Conservation (phyloP, 176 grass and related monocot genomes). For the Eremochloa ophiuroides region DNA sequence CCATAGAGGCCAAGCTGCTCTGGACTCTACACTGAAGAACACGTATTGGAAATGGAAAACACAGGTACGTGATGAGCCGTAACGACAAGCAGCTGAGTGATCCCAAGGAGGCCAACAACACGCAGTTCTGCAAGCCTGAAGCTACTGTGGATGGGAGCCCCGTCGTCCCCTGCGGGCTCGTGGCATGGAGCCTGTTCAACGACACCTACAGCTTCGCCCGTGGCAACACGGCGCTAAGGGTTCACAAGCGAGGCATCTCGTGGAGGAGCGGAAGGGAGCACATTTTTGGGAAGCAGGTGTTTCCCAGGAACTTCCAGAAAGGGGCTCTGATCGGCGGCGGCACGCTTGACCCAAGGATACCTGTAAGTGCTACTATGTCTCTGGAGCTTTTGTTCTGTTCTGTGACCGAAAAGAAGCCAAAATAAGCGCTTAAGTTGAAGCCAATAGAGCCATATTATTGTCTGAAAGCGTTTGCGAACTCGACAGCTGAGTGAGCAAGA, state of each 20-base stretch:
- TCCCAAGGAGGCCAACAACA: slow-evolving; percentile 18
- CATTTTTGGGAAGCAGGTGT: slow-evolving; percentile 56
- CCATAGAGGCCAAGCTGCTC: neutral
- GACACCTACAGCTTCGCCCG: slow-evolving; percentile 58
- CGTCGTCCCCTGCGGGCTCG: slow-evolving; percentile 56
- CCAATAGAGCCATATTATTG: too few species aligned
- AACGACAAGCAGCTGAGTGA: slow-evolving; percentile 40
- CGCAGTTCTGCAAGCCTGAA: slow-evolving; percentile 51
- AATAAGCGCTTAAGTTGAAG: too few species aligned
- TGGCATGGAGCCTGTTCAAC: slow-evolving; percentile 83
- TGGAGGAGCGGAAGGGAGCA: slow-evolving; percentile 58
- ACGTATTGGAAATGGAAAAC: neutral
- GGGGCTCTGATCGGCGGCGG: slow-evolving; percentile 46
- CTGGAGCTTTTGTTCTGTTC: too few species aligned
- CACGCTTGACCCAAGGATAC: slow-evolving; percentile 40
- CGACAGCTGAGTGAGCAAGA: slow-evolving; percentile 62
- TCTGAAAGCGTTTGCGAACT: neutral
- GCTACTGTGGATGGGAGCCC: slow-evolving; percentile 29
- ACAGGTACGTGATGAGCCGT: slow-evolving; percentile 58
- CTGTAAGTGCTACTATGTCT: slow-evolving; percentile 20
- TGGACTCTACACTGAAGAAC: neutral
- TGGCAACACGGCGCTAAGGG: slow-evolving; percentile 21
- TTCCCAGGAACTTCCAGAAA: slow-evolving; percentile 65
- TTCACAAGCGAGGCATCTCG: slow-evolving; percentile 55
- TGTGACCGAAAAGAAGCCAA: too few species aligned